Base-by-base conservation (phyloP, 257 asterid genomes). In the Catharanthus roseus region DNA sequence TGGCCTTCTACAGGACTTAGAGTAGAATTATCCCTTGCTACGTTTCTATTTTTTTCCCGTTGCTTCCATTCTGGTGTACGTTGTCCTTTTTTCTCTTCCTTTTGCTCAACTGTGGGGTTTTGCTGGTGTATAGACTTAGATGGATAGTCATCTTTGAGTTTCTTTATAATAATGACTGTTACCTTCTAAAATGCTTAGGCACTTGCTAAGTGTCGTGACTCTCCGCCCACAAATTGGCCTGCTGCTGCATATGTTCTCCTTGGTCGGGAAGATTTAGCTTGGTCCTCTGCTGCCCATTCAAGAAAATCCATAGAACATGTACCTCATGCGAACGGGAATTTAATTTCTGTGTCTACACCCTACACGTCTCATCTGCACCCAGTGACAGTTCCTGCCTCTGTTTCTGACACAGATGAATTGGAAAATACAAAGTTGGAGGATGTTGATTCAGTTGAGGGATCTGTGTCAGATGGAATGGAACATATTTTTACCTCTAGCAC, bases 141-240 rank as follows among this genome's bases (percentile, higher is more conserved):
- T 19, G 2, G 28, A 18, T 33, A 36, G 28, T 19, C 29, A 62
- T 62, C 45, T 19, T 62, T 34, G 29, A 18, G 45, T 19, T 62
- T 61, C 38, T 24, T 45, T 47, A 44, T 67, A 51, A 9, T 67
- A 29, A 5, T 23, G 1, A 26, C 70, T 66, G 13, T 31, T 69
- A 28, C 47, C 51, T 81, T 53, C 18, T 58, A 57, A 75, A 72
- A 34, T 77, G 60, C 78, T 56, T 79, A 95, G 99, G 96, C 93
- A 69, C 79, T 95, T 78, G 95, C 89, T 77, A 95, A 80, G 79
- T 91, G 97, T 81, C 96, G 99, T 23, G 97, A 95, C 79, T 88
- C 93, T 81, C 97, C 99, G 72, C 99, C 99, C 38, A 78, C 82
- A 55, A 86, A 91, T 83, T 95, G 99, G 99, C 96, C 97, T 68